Conservation (phyloP, 2,329 filamentous ascomycete genomes). For the Cercospora brassicicola region DNA sequence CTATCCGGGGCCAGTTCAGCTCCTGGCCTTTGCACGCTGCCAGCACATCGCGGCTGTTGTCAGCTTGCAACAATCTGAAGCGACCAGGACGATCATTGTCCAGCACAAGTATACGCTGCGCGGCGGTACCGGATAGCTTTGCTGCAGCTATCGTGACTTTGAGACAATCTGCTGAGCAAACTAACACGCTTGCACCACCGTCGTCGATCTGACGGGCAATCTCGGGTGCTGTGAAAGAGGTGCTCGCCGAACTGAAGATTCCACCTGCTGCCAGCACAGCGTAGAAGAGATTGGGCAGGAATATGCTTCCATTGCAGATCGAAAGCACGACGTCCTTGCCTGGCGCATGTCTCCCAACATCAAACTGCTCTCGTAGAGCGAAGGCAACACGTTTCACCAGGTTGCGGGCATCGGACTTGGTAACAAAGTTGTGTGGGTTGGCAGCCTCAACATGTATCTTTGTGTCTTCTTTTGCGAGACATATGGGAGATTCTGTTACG, state of each 20-base stretch:
- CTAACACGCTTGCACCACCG: slow-evolving; percentile 44
- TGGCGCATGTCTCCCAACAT: slow-evolving; percentile 51
- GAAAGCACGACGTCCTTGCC: slow-evolving; percentile 56
- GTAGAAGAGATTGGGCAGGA: slow-evolving; percentile 56
- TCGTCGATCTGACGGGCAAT: slow-evolving; percentile 50
- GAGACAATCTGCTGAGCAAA: slow-evolving; percentile 51
- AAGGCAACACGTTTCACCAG: slow-evolving; percentile 56
- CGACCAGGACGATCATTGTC: slow-evolving; percentile 37
- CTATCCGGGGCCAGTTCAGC: slow-evolving; percentile 56
- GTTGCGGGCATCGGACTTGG: slow-evolving; percentile 51
- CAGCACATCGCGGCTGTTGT: slow-evolving; percentile 49
- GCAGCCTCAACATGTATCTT: slow-evolving; percentile 58
- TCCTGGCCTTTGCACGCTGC: slow-evolving; percentile 36
- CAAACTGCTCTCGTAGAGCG: slow-evolving; percentile 55
- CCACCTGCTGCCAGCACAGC: slow-evolving; percentile 59
- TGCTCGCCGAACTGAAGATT: slow-evolving; percentile 56
- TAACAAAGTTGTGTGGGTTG: slow-evolving; percentile 54
- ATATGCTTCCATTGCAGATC: slow-evolving; percentile 57
- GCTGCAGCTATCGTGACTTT: slow-evolving; percentile 52
- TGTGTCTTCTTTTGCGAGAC: slow-evolving; percentile 49
- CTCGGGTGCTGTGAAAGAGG: slow-evolving; percentile 52
- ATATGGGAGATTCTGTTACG: slow-evolving; percentile 20
- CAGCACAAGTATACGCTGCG: slow-evolving; percentile 52
- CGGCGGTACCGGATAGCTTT: slow-evolving; percentile 48
- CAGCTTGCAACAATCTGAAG: slow-evolving; percentile 29